Evolutionary conservation across 2,329 filamentous ascomycete species (phyloP).

Genomic region (Leptographium galeiforme): DNA sequence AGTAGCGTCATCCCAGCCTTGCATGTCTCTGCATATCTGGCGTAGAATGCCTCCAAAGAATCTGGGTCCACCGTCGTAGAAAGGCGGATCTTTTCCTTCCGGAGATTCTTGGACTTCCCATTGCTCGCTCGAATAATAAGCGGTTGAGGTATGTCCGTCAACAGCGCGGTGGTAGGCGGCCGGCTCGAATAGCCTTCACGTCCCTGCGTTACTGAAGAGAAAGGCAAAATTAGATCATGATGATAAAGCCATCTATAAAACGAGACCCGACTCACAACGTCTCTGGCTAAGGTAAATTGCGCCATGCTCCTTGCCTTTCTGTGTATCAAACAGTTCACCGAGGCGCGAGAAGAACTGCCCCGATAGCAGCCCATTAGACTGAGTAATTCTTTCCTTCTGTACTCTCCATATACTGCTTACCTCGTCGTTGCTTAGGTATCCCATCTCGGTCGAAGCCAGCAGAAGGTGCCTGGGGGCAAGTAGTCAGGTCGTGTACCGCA

Average conservation of each 20-base stretch:
- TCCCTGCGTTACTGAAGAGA: slow-evolving; percentile 2
- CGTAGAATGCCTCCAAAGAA: slow-evolving; percentile 68
- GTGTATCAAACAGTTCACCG: slow-evolving; percentile 51
- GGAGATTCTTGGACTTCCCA: slow-evolving; percentile 50
- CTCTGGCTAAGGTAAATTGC: slow-evolving; percentile 67
- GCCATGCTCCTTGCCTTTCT: slow-evolving; percentile 57
- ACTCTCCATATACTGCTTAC: slow-evolving; percentile 12
- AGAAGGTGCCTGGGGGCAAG: neutral
- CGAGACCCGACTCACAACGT: slow-evolving; percentile 38
- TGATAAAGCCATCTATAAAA: neutral
- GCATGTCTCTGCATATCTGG: slow-evolving; percentile 77
- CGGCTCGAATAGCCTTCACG: neutral
- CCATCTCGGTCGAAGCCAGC: slow-evolving; percentile 13
- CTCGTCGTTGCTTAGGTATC: slow-evolving; percentile 25
- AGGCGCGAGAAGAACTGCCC: slow-evolving; percentile 61
- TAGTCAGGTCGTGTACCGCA: neutral
- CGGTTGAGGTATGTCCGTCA: slow-evolving; percentile 41
- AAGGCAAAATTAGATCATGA: neutral
- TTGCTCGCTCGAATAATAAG: slow-evolving; percentile 77
- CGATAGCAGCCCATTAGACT: neutral
- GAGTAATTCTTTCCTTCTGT: no score
- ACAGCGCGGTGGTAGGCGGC: neutral
- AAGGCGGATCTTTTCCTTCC: slow-evolving; percentile 53
- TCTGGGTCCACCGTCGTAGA: slow-evolving; percentile 71
- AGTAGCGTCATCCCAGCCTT: slow-evolving; percentile 77